A percentile compares a stretch with the other conserved stretches of the same genome.
Conservation (phyloP, 2,329 filamentous ascomycete genomes). For the Dactylella cylindrospora region DNA sequence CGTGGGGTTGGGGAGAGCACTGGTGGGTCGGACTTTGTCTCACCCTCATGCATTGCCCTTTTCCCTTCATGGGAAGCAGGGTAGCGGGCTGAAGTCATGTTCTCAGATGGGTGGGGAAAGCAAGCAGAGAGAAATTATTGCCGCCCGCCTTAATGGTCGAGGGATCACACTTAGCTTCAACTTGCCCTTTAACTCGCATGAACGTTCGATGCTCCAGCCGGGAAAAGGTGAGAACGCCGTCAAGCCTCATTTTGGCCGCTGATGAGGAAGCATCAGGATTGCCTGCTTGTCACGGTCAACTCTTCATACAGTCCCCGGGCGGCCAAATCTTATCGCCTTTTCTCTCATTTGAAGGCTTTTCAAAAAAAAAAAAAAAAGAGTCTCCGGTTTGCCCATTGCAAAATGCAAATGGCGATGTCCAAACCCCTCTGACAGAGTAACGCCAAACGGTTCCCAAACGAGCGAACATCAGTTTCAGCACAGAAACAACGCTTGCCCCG, state of each 20-base stretch:
- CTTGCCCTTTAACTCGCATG: constrained; percentile 2
- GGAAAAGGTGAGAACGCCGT: too few species aligned
- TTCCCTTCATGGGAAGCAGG: constrained; percentile 16
- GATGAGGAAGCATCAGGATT: not conserved
- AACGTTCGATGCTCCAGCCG: too few species aligned
- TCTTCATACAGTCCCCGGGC: too few species aligned
- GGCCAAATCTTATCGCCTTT: not conserved
- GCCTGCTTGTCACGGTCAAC: not conserved
- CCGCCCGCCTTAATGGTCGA: constrained; percentile 12
- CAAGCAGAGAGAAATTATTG: constrained; percentile 9
- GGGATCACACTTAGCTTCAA: constrained; percentile 8
- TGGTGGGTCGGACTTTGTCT: constrained; percentile 34
- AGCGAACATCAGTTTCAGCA: constrained; percentile 40
- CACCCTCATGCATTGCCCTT: constrained; percentile 32
- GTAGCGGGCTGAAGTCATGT: constrained; percentile 36
- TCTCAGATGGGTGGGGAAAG: constrained; percentile 30
- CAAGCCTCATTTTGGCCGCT: too few species aligned
- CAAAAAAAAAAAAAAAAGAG: not conserved
- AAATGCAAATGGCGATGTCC: constrained; percentile 5
- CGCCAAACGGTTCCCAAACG: constrained; percentile 28
- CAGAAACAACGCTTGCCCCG: constrained; percentile 42
- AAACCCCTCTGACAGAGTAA: constrained; percentile 32
- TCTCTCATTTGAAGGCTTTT: not conserved
- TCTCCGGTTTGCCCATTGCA: not conserved
- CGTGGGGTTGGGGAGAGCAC: constrained; percentile 28